Percentiles rank a stretch among this genome's conserved stretches.
phyloP scores from a whole-genome alignment of 2,329 filamentous ascomycete genomes.

The Sporothrix protearum region DNA sequence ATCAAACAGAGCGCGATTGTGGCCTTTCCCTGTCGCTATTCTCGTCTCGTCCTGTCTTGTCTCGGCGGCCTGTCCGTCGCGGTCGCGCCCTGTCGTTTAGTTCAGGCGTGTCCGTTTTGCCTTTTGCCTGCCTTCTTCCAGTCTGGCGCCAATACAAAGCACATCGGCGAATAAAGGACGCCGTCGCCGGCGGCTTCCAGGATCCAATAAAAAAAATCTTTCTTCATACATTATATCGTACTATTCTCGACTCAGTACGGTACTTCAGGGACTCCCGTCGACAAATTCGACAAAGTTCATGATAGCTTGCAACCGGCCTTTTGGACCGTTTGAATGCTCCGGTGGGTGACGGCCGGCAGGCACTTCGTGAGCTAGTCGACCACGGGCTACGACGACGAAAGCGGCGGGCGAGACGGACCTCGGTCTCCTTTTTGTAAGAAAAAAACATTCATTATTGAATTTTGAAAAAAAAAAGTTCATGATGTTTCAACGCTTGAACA shows the following conservation, averaged over 20 bases:
- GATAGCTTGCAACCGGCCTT: background rate
- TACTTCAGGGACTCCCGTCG: background rate
- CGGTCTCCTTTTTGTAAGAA: background rate
- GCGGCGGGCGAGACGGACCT: background rate
- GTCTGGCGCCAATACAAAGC: background rate
- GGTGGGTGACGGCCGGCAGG: background rate
- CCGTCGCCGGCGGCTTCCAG: conserved; percentile 16
- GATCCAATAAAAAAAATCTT: background rate
- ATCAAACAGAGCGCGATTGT: background rate
- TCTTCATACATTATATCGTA: background rate
- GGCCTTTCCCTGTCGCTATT: background rate
- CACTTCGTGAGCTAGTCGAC: too few relatives aligned
- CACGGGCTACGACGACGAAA: background rate
- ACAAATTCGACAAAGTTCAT: background rate
- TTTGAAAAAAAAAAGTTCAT: background rate
- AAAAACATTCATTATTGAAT: too few relatives aligned
- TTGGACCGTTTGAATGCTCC: background rate
- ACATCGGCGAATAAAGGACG: background rate
- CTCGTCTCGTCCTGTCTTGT: background rate
- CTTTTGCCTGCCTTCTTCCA: background rate
- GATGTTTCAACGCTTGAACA: background rate
- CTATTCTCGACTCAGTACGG: too few relatives aligned
- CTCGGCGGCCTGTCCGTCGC: background rate
- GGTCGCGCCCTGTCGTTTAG: background rate
- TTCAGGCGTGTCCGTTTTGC: conserved; percentile 12